Evolutionary conservation across 306 rosid species (phyloP).

Genomic region (Prunus mira): DNA sequence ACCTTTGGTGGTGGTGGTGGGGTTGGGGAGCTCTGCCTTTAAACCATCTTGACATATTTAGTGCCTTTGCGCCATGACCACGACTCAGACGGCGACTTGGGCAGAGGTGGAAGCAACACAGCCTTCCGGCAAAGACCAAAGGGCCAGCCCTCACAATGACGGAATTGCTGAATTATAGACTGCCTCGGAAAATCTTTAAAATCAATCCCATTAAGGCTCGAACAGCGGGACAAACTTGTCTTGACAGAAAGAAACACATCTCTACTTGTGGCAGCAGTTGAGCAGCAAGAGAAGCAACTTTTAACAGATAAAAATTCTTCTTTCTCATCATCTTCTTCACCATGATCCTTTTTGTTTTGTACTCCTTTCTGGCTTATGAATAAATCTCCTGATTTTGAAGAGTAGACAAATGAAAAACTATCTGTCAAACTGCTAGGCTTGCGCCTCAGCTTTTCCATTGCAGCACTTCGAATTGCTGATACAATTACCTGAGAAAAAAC

Average conservation of each 20-base stretch:
- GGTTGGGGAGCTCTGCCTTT: constrained; percentile 5
- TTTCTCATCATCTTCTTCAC: constrained; percentile 28
- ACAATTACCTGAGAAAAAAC: constrained; percentile 53
- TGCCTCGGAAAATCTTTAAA: constrained; percentile 47
- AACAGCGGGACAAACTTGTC: constrained; percentile 63
- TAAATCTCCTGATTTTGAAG: constrained; percentile 50
- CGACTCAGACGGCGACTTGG: constrained; percentile 74
- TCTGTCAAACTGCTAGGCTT: constrained; percentile 41
- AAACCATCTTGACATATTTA: constrained; percentile 22
- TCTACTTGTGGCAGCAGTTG: constrained; percentile 46
- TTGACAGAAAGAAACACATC: constrained; percentile 58
- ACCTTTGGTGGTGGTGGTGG: not conserved
- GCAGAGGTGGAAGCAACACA: constrained; percentile 88
- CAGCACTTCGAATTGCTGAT: constrained; percentile 62
- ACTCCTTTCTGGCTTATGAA: constrained; percentile 35
- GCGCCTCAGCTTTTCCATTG: constrained; percentile 57
- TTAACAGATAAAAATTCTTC: constrained; percentile 70
- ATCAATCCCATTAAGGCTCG: constrained; percentile 61
- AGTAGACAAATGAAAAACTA: constrained; percentile 53
- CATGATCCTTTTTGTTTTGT: constrained; percentile 16
- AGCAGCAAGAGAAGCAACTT: constrained; percentile 59
- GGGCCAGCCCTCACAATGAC: constrained; percentile 96
- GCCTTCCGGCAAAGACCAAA: constrained; percentile 85
- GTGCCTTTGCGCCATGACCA: constrained; percentile 68
- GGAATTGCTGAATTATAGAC: constrained; percentile 60